phyloP scores from a whole-genome alignment of 2,329 filamentous ascomycete species.

The Fusarium odoratissimum region DNA sequence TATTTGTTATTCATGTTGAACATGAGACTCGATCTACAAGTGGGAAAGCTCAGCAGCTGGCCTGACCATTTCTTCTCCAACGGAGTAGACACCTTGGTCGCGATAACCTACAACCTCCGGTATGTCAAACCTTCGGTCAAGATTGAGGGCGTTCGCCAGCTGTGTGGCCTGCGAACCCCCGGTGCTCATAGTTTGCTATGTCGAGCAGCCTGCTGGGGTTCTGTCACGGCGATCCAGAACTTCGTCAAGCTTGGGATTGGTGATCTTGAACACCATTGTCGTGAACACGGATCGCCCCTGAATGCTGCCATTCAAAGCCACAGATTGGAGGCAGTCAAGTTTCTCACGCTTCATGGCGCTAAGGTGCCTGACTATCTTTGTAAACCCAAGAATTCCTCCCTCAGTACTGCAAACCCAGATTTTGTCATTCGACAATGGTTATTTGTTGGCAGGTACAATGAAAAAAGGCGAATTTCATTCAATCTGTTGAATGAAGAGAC shows the following conservation, averaged over 20 bases:
- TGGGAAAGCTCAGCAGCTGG: background rate
- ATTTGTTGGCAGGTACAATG: background rate
- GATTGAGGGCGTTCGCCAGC: background rate
- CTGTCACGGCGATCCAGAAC: background rate
- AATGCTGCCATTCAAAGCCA: background rate
- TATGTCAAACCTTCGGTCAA: background rate
- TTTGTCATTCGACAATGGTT: background rate
- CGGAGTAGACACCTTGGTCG: accelerated
- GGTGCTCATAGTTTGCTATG: background rate
- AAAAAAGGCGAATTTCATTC: background rate
- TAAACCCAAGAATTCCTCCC: accelerated
- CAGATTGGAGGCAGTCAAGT: background rate
- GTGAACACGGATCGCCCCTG: background rate
- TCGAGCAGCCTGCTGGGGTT: background rate
- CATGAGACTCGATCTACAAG: background rate
- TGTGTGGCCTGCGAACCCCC: background rate
- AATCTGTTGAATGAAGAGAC: no score
- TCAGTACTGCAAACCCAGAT: background rate
- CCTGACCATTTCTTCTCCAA: background rate
- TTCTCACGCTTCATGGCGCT: background rate
- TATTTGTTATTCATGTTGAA: background rate
- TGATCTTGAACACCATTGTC: background rate
- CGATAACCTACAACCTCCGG: accelerated
- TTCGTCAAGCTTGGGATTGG: background rate
- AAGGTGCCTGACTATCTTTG: accelerated